phyloP scores from a whole-genome alignment of 2,329 filamentous ascomycete genomes.

The Penicillium griseofulvum region DNA sequence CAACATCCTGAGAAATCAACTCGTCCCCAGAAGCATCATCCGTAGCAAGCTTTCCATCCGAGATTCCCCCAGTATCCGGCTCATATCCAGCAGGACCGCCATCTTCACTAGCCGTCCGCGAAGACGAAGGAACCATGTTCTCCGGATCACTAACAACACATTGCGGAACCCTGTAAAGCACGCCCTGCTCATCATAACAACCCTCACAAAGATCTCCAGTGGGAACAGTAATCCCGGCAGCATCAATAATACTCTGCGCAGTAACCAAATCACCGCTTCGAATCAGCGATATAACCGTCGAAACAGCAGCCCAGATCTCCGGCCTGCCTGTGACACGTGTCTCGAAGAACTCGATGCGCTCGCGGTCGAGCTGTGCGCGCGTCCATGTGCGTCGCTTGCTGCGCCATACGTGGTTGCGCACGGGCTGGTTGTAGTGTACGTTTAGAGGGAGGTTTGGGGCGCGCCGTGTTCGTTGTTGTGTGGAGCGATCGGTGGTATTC shows the following conservation, averaged over 20 bases:
- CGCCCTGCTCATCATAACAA: slow-evolving; percentile 68
- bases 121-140: slow-evolving; percentile 46
- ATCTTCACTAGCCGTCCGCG: slow-evolving; percentile 13
- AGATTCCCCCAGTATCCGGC: slow-evolving; percentile 24
- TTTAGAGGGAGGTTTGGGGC: slow-evolving; percentile 31
- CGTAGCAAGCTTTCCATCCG: slow-evolving; percentile 34
- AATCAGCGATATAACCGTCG: slow-evolving; percentile 65
- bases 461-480: slow-evolving; percentile 14
- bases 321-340: slow-evolving; percentile 74
- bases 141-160: slow-evolving; percentile 67
- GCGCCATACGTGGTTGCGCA: slow-evolving; percentile 65
- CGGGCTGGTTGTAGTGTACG: slow-evolving; percentile 68
- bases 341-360: slow-evolving; percentile 84
- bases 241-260: slow-evolving; percentile 77
- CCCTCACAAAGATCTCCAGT: slow-evolving; percentile 70
- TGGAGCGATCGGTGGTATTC: slow-evolving; percentile 8
- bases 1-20: slow-evolving; percentile 36
- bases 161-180: slow-evolving; percentile 66
- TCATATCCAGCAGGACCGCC: slow-evolving; percentile 14
- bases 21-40: slow-evolving; percentile 44
- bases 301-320: slow-evolving; percentile 78
- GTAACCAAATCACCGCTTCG: slow-evolving; percentile 62
- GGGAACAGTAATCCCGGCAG: slow-evolving; percentile 71
- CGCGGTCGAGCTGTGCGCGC: slow-evolving; percentile 62
- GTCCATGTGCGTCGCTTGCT: slow-evolving; percentile 68